A percentile compares a stretch with the other conserved stretches of the same genome.
phyloP scores from a whole-genome alignment of 192 early-diverging fungal species.

The Chytriomyces confervae region DNA sequence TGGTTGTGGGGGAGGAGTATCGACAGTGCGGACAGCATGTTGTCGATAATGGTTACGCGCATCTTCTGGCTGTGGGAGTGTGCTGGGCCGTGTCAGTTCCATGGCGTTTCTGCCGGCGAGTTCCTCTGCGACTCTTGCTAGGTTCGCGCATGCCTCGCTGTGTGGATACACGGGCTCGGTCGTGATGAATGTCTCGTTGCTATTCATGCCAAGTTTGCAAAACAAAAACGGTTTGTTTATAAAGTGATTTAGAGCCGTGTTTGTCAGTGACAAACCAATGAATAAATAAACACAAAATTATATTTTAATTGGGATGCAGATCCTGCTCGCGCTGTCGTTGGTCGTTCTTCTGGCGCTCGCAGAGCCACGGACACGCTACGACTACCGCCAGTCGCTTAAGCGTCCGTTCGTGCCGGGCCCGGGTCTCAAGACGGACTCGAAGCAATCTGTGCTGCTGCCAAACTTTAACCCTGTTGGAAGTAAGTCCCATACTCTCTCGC shows the following conservation, averaged over 20 bases:
- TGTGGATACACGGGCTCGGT: no score
- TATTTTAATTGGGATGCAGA: no score
- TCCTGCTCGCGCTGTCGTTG: no score
- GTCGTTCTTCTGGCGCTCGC: neutral
- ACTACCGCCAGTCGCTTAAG: slow-evolving; percentile 47
- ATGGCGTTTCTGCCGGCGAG: neutral
- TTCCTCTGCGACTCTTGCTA: no score
- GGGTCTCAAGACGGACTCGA: neutral
- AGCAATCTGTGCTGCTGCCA: slow-evolving; percentile 19
- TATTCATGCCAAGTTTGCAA: no score
- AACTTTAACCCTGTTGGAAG: slow-evolving; percentile 33
- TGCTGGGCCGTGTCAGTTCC: neutral
- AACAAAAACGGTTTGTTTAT: no score
- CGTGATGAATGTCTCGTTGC: no score
- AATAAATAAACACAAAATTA: no score
- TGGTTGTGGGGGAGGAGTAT: no score
- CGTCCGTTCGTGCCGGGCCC: slow-evolving; percentile 29
- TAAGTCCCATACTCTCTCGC: slow-evolving; percentile 4
- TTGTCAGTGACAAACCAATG: no score
- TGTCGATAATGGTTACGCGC: neutral
- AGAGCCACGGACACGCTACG: slow-evolving; percentile 29
- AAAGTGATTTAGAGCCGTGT: no score
- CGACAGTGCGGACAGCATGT: neutral
- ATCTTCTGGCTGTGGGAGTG: neutral
- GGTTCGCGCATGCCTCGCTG: no score